Evolutionary conservation across 2,329 filamentous ascomycete species (phyloP).

Genomic region (Exophiala dermatitidis): DNA sequence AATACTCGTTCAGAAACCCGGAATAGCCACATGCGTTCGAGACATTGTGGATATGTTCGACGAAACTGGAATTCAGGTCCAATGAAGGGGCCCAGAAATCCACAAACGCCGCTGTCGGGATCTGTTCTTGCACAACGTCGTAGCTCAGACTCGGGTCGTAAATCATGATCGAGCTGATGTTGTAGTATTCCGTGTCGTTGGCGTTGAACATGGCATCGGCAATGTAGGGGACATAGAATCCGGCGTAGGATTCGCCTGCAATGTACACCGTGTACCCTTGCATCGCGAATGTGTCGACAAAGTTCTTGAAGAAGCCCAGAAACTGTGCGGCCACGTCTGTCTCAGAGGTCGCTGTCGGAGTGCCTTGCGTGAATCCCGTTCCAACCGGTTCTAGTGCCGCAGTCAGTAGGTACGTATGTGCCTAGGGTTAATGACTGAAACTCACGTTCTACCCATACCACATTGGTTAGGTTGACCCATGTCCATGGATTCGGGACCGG

Average conservation of each 20-base stretch:
- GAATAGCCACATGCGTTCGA: slow-evolving; percentile 43
- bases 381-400: slow-evolving; percentile 36
- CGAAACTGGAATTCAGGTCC: slow-evolving; percentile 40
- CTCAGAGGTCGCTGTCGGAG: slow-evolving; percentile 56
- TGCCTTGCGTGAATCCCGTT: slow-evolving; percentile 63
- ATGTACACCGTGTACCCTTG: slow-evolving; percentile 65
- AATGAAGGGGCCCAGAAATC: slow-evolving; percentile 39
- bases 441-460: slow-evolving; percentile 62
- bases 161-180: slow-evolving; percentile 62
- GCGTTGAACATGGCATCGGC: slow-evolving; percentile 63
- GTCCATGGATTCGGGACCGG: slow-evolving; percentile 44
- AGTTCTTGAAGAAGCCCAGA: slow-evolving; percentile 72
- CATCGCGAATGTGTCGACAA: slow-evolving; percentile 62
- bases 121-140: slow-evolving; percentile 45
- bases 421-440: background rate
- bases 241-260: slow-evolving; percentile 48
- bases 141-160: slow-evolving; percentile 62
- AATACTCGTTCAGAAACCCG: slow-evolving; percentile 41
- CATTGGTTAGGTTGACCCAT: slow-evolving; percentile 70
- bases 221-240: slow-evolving; percentile 63
- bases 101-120: slow-evolving; percentile 37
- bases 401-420: background rate
- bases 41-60: slow-evolving; percentile 35
- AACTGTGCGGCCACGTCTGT: slow-evolving; percentile 65
- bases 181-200: slow-evolving; percentile 59